phyloP scores from a whole-genome alignment of 1,139 yeast species.

The Blastobotrys buckinghamii region DNA sequence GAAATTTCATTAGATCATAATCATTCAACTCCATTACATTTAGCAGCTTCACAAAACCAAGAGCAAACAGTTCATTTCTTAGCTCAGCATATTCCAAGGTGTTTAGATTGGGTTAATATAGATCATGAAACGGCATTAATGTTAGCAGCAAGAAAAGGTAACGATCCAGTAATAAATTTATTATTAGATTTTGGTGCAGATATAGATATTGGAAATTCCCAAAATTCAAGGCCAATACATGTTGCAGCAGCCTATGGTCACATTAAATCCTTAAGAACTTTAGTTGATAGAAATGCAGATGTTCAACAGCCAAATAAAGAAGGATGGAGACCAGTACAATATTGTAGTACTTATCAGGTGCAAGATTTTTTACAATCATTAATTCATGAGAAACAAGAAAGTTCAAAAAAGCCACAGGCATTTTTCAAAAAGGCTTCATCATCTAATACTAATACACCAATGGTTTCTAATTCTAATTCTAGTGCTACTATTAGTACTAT shows the following conservation, averaged over 20 bases:
- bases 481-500: background rate
- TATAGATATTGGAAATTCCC: conserved; percentile 41
- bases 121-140: conserved; percentile 59
- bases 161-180: conserved; percentile 62
- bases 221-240: conserved; percentile 76
- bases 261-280: conserved; percentile 53
- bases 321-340: conserved; percentile 62
- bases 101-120: conserved; percentile 53
- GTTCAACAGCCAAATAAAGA: conserved; percentile 47
- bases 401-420: conserved; percentile 15
- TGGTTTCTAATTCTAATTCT: background rate
- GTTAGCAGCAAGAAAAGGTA: conserved; percentile 62
- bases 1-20: conserved; percentile 56
- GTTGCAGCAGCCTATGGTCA: conserved; percentile 75
- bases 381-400: conserved; percentile 23
- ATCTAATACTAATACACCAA: background rate
- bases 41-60: conserved; percentile 62
- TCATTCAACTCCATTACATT: conserved; percentile 67
- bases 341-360: conserved; percentile 33
- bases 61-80: conserved; percentile 77
- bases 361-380: conserved; percentile 33
- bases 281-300: conserved; percentile 49
- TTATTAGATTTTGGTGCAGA: conserved; percentile 80
- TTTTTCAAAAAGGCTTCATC: conserved; percentile 13
- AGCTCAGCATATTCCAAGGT: conserved; percentile 71